phyloP scores from a whole-genome alignment of 768 basidiomycete genomes.

The Psilocybe cyanescens region DNA sequence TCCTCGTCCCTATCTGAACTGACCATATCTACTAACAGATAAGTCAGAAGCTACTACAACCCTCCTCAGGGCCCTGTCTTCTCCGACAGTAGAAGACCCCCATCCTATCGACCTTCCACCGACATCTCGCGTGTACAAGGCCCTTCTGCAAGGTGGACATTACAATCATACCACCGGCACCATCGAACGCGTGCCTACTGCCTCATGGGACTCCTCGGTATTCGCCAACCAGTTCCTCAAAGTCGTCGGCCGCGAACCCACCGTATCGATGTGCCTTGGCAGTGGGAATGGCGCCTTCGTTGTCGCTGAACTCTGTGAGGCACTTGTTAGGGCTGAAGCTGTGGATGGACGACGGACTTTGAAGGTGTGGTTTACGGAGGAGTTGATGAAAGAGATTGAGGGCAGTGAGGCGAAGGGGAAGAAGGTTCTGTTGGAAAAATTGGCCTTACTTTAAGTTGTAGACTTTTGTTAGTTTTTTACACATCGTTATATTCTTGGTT shows the following conservation, averaged over 20 bases:
- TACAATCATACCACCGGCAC: slow-evolving; percentile 65
- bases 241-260: slow-evolving; percentile 53
- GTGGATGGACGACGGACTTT: slow-evolving; percentile 47
- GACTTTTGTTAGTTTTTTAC: background rate
- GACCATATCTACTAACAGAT: slow-evolving; percentile 48
- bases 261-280: slow-evolving; percentile 60
- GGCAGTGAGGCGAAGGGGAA: slow-evolving; percentile 69
- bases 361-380: slow-evolving; percentile 60
- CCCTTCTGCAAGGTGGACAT: slow-evolving; percentile 89
- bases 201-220: slow-evolving; percentile 53
- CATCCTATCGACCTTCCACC: slow-evolving; percentile 86
- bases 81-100: slow-evolving; percentile 58
- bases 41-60: slow-evolving; percentile 65
- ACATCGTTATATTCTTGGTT: background rate
- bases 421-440: slow-evolving; percentile 66
- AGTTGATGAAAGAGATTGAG: slow-evolving; percentile 51
- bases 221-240: slow-evolving; percentile 67
- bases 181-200: slow-evolving; percentile 49
- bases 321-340: slow-evolving; percentile 42
- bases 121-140: slow-evolving; percentile 84
- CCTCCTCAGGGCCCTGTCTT: slow-evolving; percentile 60
- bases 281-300: slow-evolving; percentile 73
- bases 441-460: slow-evolving; percentile 34
- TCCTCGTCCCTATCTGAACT: background rate
- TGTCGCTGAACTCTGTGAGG: slow-evolving; percentile 71